These are phyloP conservation scores for Sanguinoderma infundibulare DNA, from an alignment of 1,284 basidiomycete species.

Conservation along the genomic window DNA sequence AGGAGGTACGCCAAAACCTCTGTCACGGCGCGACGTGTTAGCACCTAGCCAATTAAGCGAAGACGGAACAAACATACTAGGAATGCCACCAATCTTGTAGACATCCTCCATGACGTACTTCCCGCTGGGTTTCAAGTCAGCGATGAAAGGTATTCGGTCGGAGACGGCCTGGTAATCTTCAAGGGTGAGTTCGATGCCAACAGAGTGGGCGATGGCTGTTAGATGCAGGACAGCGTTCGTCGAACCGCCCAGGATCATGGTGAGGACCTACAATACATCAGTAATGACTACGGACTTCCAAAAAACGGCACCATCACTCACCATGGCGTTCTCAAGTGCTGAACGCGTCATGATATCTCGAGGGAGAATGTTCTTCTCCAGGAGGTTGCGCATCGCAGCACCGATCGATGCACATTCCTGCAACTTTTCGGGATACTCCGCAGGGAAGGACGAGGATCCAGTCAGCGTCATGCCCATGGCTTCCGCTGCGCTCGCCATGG, in stretches of 20 bases:
- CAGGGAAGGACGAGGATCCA: slow-evolving; percentile 95
- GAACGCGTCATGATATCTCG: slow-evolving; percentile 95
- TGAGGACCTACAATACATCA: slow-evolving; percentile 64
- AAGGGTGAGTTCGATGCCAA: slow-evolving; percentile 80
- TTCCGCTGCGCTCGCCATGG: slow-evolving; percentile 93
- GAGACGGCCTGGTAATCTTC: slow-evolving; percentile 90
- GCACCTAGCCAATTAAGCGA: not conserved
- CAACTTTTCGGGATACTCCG: slow-evolving; percentile 86
- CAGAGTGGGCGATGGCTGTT: slow-evolving; percentile 89
- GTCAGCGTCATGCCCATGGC: slow-evolving; percentile 95
- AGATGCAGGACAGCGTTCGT: slow-evolving; percentile 93
- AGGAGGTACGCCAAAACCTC: slow-evolving; percentile 84
- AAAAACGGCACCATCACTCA: slow-evolving; percentile 33
- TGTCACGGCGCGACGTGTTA: slow-evolving; percentile 35
- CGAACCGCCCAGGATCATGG: slow-evolving; percentile 94
- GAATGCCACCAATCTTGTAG: slow-evolving; percentile 87
- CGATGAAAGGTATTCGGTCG: slow-evolving; percentile 86
- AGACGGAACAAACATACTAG: slow-evolving; percentile 57
- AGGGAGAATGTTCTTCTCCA: slow-evolving; percentile 93
- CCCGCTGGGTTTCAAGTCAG: slow-evolving; percentile 89
- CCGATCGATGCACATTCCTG: slow-evolving; percentile 87
- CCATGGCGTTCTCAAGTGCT: slow-evolving; percentile 98
- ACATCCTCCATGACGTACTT: slow-evolving; percentile 93
- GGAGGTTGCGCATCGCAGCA: slow-evolving; percentile 79
- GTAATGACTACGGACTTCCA: not conserved